Percentiles rank a stretch among this genome's conserved stretches.
phyloP scores from a whole-genome alignment of 306 rosid genomes.

The Fagus crenata region DNA sequence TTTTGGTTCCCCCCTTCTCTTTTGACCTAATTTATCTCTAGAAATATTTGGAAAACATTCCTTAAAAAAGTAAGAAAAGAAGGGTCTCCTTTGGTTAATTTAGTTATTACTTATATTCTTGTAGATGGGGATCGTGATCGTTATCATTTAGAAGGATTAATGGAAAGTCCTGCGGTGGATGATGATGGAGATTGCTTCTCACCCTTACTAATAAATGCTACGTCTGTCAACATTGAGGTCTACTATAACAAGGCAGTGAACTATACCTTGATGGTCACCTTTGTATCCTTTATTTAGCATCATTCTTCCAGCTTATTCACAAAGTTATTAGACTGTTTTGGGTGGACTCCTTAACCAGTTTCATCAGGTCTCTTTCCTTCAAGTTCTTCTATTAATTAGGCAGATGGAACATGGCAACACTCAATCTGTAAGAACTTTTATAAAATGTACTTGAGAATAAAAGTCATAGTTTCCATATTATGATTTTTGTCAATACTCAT shows the following conservation, averaged over 20 bases:
- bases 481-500: not conserved
- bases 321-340: constrained; percentile 27
- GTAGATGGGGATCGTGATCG: constrained; percentile 74
- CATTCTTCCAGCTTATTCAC: constrained; percentile 18
- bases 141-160: constrained; percentile 81
- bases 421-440: constrained; percentile 71
- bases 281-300: constrained; percentile 73
- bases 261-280: constrained; percentile 98
- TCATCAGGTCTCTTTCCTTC: constrained; percentile 86
- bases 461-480: not conserved
- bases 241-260: constrained; percentile 97
- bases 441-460: constrained; percentile 5
- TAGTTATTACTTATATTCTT: constrained; percentile 29
- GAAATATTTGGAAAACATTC: not conserved
- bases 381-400: constrained; percentile 93
- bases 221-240: constrained; percentile 86
- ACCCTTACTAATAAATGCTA: constrained; percentile 77
- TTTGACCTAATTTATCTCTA: not conserved
- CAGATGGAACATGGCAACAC: constrained; percentile 99
- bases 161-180: constrained; percentile 92
- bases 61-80: not conserved
- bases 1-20: constrained; percentile 27
- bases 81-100: constrained; percentile 14
- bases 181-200: constrained; percentile 93
- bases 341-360: constrained; percentile 54